phyloP scores from a whole-genome alignment of 1,284 basidiomycete genomes.

The Tilletia horrida region DNA sequence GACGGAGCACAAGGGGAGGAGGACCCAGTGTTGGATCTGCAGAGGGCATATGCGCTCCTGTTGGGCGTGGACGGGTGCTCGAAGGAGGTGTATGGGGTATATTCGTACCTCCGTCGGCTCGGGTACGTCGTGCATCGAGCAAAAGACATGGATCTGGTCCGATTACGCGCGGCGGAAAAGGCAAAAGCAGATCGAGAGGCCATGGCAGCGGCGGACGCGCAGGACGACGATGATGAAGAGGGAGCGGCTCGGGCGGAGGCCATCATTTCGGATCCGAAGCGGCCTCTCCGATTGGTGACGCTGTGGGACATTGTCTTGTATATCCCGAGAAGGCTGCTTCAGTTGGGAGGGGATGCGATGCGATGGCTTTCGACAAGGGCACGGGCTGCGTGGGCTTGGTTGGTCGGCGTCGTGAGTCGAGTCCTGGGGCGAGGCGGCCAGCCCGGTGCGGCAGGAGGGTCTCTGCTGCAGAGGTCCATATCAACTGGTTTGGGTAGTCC shows the following conservation, averaged over 20 bases:
- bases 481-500: too few species aligned
- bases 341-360: conserved; percentile 25
- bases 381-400: background rate
- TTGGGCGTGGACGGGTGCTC: conserved; percentile 55
- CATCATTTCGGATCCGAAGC: conserved; percentile 34
- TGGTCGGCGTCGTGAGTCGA: background rate
- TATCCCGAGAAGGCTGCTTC: conserved; percentile 28
- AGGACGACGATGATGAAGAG: conserved; percentile 9
- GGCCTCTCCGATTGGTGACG: conserved; percentile 34
- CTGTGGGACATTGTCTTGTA: conserved; percentile 38
- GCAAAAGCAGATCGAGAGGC: background rate
- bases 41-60: background rate
- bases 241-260: conserved; percentile 18
- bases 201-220: background rate
- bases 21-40: conserved; percentile 54
- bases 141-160: conserved; percentile 30
- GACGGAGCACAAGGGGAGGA: conserved; percentile 53
- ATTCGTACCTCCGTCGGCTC: conserved; percentile 81
- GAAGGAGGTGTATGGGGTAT: conserved; percentile 84
- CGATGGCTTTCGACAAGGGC: background rate
- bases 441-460: background rate
- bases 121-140: conserved; percentile 83
- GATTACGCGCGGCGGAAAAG: conserved; percentile 8
- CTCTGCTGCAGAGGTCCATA: background rate
- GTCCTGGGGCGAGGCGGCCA: background rate